Percentiles rank a stretch among this genome's conserved stretches.
Conservation (phyloP, 1,284 basidiomycete species). For the Phellopilus nigrolimitatus region DNA sequence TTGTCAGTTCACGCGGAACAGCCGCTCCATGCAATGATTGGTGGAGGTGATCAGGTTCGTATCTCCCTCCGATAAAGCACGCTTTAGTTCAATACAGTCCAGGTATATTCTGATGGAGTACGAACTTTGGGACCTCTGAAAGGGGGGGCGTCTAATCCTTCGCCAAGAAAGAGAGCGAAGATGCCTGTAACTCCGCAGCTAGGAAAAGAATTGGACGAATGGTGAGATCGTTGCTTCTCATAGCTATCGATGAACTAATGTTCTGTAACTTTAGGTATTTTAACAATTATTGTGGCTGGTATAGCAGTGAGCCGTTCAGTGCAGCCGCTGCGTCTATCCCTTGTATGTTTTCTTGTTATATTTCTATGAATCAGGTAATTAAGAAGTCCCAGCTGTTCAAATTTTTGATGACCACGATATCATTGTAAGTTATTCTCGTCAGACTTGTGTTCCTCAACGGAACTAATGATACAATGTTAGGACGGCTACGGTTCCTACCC, state of each 20-base stretch:
- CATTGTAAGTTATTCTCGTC: constrained; percentile 12
- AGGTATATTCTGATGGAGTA: constrained; percentile 26
- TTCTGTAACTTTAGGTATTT: constrained; percentile 17
- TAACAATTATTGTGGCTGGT: constrained; percentile 22
- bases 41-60: constrained; percentile 31
- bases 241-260: background rate
- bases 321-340: constrained; percentile 20
- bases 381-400: constrained; percentile 25
- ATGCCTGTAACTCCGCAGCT: constrained; percentile 16
- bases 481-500: constrained; percentile 34
- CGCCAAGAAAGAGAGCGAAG: constrained; percentile 18
- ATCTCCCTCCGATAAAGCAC: background rate
- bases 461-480: background rate
- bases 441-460: constrained; percentile 25
- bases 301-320: constrained; percentile 15
- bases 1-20: constrained; percentile 19
- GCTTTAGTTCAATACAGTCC: background rate
- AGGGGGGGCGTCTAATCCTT: constrained; percentile 17
- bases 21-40: constrained; percentile 46
- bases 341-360: constrained; percentile 13
- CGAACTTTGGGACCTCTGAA: constrained; percentile 19
- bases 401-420: constrained; percentile 38
- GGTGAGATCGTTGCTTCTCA: constrained; percentile 7
- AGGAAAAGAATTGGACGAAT: constrained; percentile 20
- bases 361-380: background rate